A percentile compares a stretch with the other conserved stretches of the same genome.
Conservation (phyloP, 2,329 filamentous ascomycete genomes). For the Aspergillus tubingensis region DNA sequence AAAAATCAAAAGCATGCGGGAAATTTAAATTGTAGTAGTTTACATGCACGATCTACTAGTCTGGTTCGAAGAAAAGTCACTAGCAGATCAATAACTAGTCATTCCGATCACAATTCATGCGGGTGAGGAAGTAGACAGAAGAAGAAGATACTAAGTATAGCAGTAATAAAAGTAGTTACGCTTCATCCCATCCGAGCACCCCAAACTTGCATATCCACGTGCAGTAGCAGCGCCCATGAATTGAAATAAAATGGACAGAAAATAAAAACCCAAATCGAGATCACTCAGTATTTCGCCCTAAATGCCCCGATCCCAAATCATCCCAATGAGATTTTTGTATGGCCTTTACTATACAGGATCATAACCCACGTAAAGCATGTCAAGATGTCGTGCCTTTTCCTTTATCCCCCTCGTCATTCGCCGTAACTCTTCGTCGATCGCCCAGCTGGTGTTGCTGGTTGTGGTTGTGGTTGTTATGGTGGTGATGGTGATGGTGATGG, state of each 20-base stretch:
- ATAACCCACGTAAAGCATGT: slow-evolving; percentile 30
- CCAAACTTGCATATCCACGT: background rate
- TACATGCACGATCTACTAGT: background rate
- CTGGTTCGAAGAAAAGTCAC: background rate
- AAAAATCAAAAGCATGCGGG: background rate
- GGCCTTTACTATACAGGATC: slow-evolving; percentile 42
- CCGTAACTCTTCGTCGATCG: slow-evolving; percentile 46
- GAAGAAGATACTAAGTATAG: background rate
- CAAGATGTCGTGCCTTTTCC: slow-evolving; percentile 41
- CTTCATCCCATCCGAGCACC: slow-evolving; percentile 5
- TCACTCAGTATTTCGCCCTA: slow-evolving; percentile 40
- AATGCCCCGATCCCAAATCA: slow-evolving; percentile 42
- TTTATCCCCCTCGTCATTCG: slow-evolving; percentile 49
- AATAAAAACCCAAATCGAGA: slow-evolving; percentile 33
- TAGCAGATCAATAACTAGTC: background rate
- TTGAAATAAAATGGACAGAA: slow-evolving; percentile 6
- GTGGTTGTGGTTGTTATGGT: slow-evolving; percentile 22
- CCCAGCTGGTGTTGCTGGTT: slow-evolving; percentile 33
- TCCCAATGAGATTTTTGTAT: slow-evolving; percentile 36
- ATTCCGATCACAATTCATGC: background rate
- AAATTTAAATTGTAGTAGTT: background rate
- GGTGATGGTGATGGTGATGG: slow-evolving; percentile 35
- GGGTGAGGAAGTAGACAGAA: background rate
- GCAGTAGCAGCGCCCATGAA: slow-evolving; percentile 7
- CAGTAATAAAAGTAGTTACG: slow-evolving; percentile 6